These are phyloP conservation scores for Croton setiger DNA, from an alignment of 441 rosid genomes.

Conservation along the genomic window DNA sequence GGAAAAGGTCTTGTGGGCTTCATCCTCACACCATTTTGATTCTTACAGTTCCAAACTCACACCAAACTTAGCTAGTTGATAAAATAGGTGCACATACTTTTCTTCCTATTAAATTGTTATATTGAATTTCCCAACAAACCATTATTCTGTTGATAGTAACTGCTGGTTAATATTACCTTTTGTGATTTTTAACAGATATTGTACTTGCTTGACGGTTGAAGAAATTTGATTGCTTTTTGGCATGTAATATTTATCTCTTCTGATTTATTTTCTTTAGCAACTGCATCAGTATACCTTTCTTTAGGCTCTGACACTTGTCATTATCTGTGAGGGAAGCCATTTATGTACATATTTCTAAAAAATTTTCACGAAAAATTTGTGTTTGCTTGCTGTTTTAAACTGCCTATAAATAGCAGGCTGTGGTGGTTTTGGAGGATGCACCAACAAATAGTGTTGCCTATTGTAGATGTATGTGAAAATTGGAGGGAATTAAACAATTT, in stretches of 20 bases:
- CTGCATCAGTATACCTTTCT: no score
- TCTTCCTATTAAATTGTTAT: neutral
- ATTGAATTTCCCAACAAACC: neutral
- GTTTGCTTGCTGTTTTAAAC: neutral
- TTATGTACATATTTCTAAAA: neutral
- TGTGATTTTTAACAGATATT: neutral
- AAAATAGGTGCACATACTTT: neutral
- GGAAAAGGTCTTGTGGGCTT: neutral
- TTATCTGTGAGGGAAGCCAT: neutral
- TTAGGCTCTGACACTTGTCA: neutral
- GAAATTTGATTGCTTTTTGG: neutral
- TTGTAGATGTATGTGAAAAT: slow-evolving; percentile 16
- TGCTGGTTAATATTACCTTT: no score
- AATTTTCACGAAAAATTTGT: neutral
- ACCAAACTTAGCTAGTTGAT: neutral
- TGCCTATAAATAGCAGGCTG: neutral
- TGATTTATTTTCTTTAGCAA: no score
- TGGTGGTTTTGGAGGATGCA: neutral
- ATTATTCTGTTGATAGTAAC: neutral
- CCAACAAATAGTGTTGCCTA: neutral
- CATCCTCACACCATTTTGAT: neutral
- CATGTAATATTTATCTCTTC: neutral
- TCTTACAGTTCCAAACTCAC: neutral
- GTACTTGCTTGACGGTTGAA: neutral
- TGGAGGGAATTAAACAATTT: slow-evolving; percentile 22